Conservation (phyloP, 176 grass and related monocot species). For the Saccharum officinarum region DNA sequence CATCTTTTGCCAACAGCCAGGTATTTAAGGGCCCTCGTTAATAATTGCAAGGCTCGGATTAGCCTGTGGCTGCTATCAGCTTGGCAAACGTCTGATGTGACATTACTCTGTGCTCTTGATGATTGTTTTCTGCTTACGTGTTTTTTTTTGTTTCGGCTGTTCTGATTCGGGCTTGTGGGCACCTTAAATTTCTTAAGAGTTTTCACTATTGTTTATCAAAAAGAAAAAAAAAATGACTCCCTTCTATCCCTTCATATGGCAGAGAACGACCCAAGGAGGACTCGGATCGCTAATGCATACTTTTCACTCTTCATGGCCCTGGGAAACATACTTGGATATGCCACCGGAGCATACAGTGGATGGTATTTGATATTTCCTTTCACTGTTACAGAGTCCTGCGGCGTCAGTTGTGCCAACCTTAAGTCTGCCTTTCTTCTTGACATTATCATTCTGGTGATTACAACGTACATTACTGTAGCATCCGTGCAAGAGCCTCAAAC, state of each 20-base stretch:
- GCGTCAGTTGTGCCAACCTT: conserved; percentile 81
- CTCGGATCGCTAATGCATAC: conserved; percentile 93
- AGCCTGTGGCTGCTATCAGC: neutral
- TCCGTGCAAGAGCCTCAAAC: conserved; percentile 60
- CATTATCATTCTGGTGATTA: conserved; percentile 61
- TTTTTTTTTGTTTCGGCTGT: neutral
- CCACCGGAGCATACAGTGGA: conserved; percentile 73
- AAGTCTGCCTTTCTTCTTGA: conserved; percentile 92
- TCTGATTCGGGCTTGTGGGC: neutral
- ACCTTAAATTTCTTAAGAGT: neutral
- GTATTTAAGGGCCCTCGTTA: conserved; percentile 4
- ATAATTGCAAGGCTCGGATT: neutral
- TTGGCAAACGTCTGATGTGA: neutral
- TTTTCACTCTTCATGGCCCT: conserved; percentile 98
- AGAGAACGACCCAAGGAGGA: conserved; percentile 89
- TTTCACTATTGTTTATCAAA: neutral
- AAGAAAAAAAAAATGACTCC: neutral
- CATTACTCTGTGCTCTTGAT: neutral
- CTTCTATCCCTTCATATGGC: conserved; percentile 32
- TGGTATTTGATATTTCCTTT: conserved; percentile 88
- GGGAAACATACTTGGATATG: conserved; percentile 88
- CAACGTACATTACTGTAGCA: conserved; percentile 65
- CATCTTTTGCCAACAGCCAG: conserved; percentile 32
- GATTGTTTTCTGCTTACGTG: neutral
- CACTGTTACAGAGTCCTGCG: conserved; percentile 71